Conservation (phyloP, 2,329 filamentous ascomycete genomes). For the Fusarium oligoseptatum region DNA sequence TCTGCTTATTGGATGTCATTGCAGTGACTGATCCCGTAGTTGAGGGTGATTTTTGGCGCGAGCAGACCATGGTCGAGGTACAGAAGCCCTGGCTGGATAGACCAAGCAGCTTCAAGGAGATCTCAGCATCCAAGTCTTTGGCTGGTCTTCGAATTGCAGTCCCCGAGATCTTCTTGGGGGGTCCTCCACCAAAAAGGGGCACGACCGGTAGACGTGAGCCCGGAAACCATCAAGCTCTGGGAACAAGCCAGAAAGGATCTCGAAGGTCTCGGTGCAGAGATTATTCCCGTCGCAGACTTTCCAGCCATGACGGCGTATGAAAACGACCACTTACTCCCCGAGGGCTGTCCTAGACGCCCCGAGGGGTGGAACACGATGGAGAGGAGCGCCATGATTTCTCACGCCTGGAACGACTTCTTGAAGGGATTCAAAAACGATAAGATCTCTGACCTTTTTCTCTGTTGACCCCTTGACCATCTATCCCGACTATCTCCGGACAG, state of each 20-base stretch:
- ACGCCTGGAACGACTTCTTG: slow-evolving; percentile 37
- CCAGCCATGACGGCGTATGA: slow-evolving; percentile 61
- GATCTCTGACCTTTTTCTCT: slow-evolving; percentile 47
- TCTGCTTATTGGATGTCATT: slow-evolving; percentile 63
- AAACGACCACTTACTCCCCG: slow-evolving; percentile 57
- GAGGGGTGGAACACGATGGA: slow-evolving; percentile 58
- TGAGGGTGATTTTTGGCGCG: not conserved
- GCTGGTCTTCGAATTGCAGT: not conserved
- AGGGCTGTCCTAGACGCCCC: slow-evolving; percentile 43
- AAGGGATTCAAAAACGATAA: not conserved
- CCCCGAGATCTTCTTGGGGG: not conserved
- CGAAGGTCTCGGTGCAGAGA: slow-evolving; percentile 8
- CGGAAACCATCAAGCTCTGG: slow-evolving; percentile 2
- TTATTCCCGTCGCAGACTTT: slow-evolving; percentile 51
- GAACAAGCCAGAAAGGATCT: slow-evolving; percentile 2
- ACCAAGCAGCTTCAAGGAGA: not conserved
- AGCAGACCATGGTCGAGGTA: not conserved
- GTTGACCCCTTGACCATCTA: slow-evolving; percentile 57
- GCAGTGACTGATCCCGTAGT: not conserved
- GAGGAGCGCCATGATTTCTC: slow-evolving; percentile 32
- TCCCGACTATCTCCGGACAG: slow-evolving; percentile 40
- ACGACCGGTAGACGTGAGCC: slow-evolving; percentile 21
- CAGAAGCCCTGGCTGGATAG: not conserved
- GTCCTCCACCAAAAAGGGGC: slow-evolving; percentile 27
- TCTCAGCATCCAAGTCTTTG: not conserved